phyloP scores from a whole-genome alignment of 2,329 filamentous ascomycete genomes.

The Ceratocystiopsis minuta region DNA sequence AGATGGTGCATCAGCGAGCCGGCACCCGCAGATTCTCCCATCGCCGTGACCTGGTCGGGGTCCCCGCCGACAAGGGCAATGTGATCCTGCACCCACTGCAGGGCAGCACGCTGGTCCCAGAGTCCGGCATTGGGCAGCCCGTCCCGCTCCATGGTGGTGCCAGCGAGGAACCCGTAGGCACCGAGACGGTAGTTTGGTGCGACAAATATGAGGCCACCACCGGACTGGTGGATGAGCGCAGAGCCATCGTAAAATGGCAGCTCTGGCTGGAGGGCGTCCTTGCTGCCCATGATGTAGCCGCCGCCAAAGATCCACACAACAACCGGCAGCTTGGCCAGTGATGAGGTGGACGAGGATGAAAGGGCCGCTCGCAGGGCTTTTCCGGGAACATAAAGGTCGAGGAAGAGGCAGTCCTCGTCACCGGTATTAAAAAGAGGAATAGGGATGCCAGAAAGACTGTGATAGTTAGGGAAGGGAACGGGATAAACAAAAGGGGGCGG shows the following conservation, averaged over 20 bases:
- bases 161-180: slow-evolving; percentile 28
- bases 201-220: slow-evolving; percentile 25
- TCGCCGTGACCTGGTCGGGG: slow-evolving; percentile 24
- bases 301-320: slow-evolving; percentile 29
- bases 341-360: slow-evolving; percentile 3
- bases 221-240: slow-evolving; percentile 17
- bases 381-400: slow-evolving; percentile 29
- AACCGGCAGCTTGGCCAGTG: slow-evolving; percentile 21
- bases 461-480: neutral
- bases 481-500: neutral
- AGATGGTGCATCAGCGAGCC: slow-evolving; percentile 32
- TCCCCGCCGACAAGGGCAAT: slow-evolving; percentile 29
- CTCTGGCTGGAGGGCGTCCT: slow-evolving; percentile 17
- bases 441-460: slow-evolving; percentile 16
- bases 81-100: slow-evolving; percentile 30
- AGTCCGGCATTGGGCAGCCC: slow-evolving; percentile 25
- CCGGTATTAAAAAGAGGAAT: slow-evolving; percentile 15
- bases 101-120: slow-evolving; percentile 24
- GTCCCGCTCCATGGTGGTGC: slow-evolving; percentile 22
- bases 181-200: slow-evolving; percentile 30
- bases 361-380: slow-evolving; percentile 18
- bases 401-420: slow-evolving; percentile 29
- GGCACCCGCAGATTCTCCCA: slow-evolving; percentile 33
- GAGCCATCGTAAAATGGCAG: slow-evolving; percentile 22
- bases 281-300: slow-evolving; percentile 24